phyloP scores from a whole-genome alignment of 169 alveolate species.

The Toxoplasma gondii region DNA sequence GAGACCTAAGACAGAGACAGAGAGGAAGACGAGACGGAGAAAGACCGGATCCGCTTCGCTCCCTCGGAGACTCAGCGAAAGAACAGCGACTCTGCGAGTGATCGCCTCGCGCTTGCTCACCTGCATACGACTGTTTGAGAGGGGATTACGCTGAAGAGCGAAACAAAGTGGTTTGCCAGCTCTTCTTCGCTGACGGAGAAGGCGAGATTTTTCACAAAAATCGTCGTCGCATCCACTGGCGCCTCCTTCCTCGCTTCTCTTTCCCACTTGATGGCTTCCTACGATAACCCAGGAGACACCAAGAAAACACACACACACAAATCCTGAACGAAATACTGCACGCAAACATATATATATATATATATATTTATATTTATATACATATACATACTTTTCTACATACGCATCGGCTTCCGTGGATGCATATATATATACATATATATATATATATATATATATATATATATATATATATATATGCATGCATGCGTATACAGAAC shows the following conservation, averaged over 20 bases:
- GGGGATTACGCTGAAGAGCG: neutral
- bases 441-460: neutral
- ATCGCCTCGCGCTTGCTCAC: neutral
- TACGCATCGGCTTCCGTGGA: neutral
- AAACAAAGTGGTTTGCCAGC: neutral
- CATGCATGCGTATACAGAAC: neutral
- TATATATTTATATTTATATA: neutral
- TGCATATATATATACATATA: neutral
- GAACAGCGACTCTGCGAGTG: no score
- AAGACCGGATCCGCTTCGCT: no score
- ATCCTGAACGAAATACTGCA: no score
- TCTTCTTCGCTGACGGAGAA: conserved; percentile 32
- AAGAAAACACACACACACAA: neutral
- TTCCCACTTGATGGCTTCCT: neutral
- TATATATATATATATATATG: conserved; percentile 19
- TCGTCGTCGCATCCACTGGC: conserved; percentile 8
- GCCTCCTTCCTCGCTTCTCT: neutral
- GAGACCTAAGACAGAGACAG: no score
- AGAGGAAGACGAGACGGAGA: no score
- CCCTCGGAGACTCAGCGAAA: no score
- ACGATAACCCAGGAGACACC: neutral
- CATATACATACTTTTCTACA: neutral
- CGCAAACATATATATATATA: neutral
- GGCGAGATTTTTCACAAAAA: conserved; percentile 43
- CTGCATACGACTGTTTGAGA: neutral